Conservation (phyloP, 129 eudicot genomes). For the Pittosporum tobira region DNA sequence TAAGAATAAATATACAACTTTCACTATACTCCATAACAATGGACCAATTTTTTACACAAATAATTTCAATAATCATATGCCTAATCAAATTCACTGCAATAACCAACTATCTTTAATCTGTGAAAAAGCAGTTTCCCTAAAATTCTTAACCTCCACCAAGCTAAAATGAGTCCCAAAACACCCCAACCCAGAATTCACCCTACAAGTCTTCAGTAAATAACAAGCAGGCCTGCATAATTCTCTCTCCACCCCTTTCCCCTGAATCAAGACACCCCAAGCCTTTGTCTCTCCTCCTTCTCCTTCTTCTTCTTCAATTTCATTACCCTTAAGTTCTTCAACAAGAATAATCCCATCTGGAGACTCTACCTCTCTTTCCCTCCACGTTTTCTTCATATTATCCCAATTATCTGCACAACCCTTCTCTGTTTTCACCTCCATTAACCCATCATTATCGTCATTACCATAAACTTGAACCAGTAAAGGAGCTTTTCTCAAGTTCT, state of each 20-base stretch:
- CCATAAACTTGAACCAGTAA: slow-evolving; percentile 11
- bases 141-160: slow-evolving; percentile 28
- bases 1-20: no score
- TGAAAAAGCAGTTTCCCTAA: slow-evolving; percentile 27
- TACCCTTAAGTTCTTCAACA: slow-evolving; percentile 1
- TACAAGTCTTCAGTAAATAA: slow-evolving; percentile 43
- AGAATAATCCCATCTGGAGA: slow-evolving; percentile 15
- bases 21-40: no score
- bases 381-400: not conserved
- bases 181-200: slow-evolving; percentile 33
- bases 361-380: not conserved
- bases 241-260: slow-evolving; percentile 27
- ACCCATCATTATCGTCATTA: not conserved
- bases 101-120: slow-evolving; percentile 39
- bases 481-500: slow-evolving; percentile 7
- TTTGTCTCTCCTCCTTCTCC: slow-evolving; percentile 22
- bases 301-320: not conserved
- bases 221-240: slow-evolving; percentile 32
- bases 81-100: slow-evolving; percentile 2
- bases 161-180: slow-evolving; percentile 43
- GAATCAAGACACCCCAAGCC: slow-evolving; percentile 40
- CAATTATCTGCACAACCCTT: not conserved
- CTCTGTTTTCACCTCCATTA: slow-evolving; percentile 6
- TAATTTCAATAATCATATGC: no score
- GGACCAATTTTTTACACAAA: no score